Evolutionary conservation across 1,284 basidiomycete genomes (phyloP).

Genomic region (Gymnopus androsaceus): DNA sequence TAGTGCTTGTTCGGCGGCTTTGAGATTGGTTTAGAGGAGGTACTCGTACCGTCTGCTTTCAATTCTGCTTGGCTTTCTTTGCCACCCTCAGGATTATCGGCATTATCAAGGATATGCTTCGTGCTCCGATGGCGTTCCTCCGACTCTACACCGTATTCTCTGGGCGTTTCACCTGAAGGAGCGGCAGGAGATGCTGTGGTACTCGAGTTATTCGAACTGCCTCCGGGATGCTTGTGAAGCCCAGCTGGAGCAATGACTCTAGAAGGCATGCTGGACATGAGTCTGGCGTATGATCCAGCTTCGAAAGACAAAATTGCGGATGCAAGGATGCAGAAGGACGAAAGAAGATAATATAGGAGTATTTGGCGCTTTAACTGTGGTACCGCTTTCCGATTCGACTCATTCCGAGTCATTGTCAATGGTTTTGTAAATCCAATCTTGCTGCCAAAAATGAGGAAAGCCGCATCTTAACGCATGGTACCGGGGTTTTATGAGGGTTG

Average conservation of each 20-base stretch:
- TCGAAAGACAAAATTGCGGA: no score
- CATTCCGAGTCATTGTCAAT: no score
- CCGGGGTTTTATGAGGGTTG: no score
- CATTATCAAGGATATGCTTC: conserved; percentile 37
- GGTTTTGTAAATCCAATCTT: no score
- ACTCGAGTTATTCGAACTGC: not conserved
- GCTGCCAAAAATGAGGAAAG: no score
- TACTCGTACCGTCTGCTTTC: no score
- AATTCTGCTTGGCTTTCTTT: not conserved
- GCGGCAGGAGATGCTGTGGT: not conserved
- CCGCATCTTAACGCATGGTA: no score
- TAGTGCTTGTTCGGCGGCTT: not conserved
- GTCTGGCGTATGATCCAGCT: not conserved
- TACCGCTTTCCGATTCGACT: no score
- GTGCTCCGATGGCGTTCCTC: conserved; percentile 46
- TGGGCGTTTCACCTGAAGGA: not conserved
- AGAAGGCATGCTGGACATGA: conserved; percentile 2
- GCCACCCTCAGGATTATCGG: conserved; percentile 19
- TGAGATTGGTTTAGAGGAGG: conserved; percentile 1
- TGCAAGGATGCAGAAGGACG: no score
- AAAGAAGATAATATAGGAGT: no score
- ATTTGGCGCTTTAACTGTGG: no score
- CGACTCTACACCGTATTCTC: conserved; percentile 27
- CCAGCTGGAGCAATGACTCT: not conserved
- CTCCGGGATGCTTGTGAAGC: not conserved